Percentiles rank a stretch among this genome's conserved stretches.
These are phyloP conservation scores for Multifurca ochricompacta DNA, from an alignment of 768 basidiomycete genomes.

Conservation along the genomic window DNA sequence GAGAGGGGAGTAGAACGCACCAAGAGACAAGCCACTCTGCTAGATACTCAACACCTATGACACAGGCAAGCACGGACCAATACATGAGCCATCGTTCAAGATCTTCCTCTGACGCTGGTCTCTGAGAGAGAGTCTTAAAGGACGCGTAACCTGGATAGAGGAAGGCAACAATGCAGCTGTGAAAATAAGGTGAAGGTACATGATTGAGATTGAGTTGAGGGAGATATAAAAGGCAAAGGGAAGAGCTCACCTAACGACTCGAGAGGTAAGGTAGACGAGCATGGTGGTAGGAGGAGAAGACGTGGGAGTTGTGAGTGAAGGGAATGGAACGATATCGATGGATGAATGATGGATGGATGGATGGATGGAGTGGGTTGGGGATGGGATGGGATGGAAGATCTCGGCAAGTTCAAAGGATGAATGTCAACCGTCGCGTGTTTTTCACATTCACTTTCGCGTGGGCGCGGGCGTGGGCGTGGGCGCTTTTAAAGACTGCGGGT, in stretches of 20 bases:
- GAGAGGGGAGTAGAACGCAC: conserved; percentile 36
- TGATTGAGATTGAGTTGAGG: no score
- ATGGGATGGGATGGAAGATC: not conserved
- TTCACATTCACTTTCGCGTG: no score
- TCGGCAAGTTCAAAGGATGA: no score
- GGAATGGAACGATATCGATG: not conserved
- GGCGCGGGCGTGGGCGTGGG: no score
- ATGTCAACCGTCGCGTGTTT: not conserved
- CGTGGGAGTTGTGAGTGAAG: not conserved
- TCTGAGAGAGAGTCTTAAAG: conserved; percentile 86
- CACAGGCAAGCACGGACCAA: conserved; percentile 84
- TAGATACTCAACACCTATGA: conserved; percentile 74
- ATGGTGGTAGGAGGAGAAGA: not conserved
- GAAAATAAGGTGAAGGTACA: no score
- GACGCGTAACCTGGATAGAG: conserved; percentile 93
- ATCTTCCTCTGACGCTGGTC: conserved; percentile 78
- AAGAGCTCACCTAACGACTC: conserved; percentile 5
- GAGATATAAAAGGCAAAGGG: not conserved
- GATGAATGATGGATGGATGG: no score
- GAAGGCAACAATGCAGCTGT: conserved; percentile 67
- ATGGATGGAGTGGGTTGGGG: no score
- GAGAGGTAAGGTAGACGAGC: conserved; percentile 15
- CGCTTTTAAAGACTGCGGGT: conserved; percentile 1
- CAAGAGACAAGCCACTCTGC: conserved; percentile 85
- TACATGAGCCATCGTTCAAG: conserved; percentile 97